Evolutionary conservation across 1,139 yeast species (phyloP), one percentile per base, ranked within the genome.

Genomic region (Debaryomycetaceae sp.): DNA sequence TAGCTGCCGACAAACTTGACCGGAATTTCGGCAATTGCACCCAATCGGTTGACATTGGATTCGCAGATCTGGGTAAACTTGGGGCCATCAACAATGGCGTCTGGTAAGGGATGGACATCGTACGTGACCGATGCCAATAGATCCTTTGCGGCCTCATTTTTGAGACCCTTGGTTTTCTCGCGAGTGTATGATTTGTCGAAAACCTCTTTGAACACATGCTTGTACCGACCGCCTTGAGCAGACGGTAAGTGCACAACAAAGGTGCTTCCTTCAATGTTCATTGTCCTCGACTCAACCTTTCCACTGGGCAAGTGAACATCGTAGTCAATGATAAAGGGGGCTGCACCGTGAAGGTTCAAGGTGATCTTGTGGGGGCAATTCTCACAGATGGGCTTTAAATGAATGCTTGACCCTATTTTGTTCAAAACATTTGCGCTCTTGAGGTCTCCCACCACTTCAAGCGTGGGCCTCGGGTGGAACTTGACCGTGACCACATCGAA

Each of bases 321-420:
- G 48, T 88, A 89, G 32, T 76, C 77, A 23, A 89, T 61, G 7
- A 74, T 58, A 44, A 86, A 88, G 18, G 97, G 96, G 0, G 83
- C 68, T 4, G 72, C 59, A 1, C 96, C 96, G 27, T 58, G 46
- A 23, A 67, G 44, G 3, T 44, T 33, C 24, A 67, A 37, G 2
- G 45, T 44, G 7, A 58, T 46, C 17, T 48, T 47, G 28, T 55
- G 53, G 1, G 38, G 35, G 28, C 61, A 48, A 17, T 51, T 49
- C 34, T 60, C 65, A 36, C 74, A 67, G 4, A 62, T 50, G 3
- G 66, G 45, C 7, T 44, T 48, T 32, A 66, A 45, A 23, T 53
- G 53, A 14, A 58, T 32, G n/a, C 34, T 31, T 18, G 36, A 18
- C 20, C 44, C 39, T 19, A 34, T 18, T 16, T 30, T 23, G 32